Base-by-base conservation (phyloP, 441 rosid genomes). In the Bocquillonia castaneifolia region DNA sequence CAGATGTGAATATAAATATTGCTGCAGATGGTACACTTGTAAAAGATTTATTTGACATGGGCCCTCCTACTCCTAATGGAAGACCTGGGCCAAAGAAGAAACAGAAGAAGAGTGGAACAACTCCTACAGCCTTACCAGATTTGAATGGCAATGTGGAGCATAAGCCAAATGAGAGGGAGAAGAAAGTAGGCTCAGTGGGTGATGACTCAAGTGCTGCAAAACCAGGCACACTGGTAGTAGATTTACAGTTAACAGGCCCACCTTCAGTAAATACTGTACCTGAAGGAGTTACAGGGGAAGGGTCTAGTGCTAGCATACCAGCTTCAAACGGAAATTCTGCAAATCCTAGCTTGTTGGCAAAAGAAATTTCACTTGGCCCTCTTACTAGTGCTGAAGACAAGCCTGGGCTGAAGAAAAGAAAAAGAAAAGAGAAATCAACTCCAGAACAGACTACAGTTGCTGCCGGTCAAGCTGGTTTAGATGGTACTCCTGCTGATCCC, bases 391-490 rank as follows among this genome's bases (percentile, higher is more conserved):
- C 79, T 44, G 76, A 71, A 62, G 74, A 67, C 56, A 72, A 63
- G 72, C 71, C 67, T 20, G 63, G 23, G 63, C 74, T 67, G 70
- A 85, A 74, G 73, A 83, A 68, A 79, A 83, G 88, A 78, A 83
- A 72, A 71, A 78, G 84, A 72, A 84, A 81, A 78, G 81, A 78
- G 55, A 83, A 81, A 72, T 70, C 74, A 34, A 56, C 75, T 76
- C 56, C 78, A 45, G 81, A 65, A 65, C 70, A 52, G 44, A 62
- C 63, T 29, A 66, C 44, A 39, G 67, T 67, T 47, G 67, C 68
- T 45, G 72, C 80, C 51, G 73, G 74, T 25, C 74, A 84, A 73
- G 90, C 92, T 2, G 92, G 86, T 75, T 73, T 89, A 72, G 87
- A 84, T 54, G 86, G 94, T 59, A 81, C 74, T 63, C 69, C 64